phyloP scores from a whole-genome alignment of 768 basidiomycete species.

The Goffeauzyma gilvescens region DNA sequence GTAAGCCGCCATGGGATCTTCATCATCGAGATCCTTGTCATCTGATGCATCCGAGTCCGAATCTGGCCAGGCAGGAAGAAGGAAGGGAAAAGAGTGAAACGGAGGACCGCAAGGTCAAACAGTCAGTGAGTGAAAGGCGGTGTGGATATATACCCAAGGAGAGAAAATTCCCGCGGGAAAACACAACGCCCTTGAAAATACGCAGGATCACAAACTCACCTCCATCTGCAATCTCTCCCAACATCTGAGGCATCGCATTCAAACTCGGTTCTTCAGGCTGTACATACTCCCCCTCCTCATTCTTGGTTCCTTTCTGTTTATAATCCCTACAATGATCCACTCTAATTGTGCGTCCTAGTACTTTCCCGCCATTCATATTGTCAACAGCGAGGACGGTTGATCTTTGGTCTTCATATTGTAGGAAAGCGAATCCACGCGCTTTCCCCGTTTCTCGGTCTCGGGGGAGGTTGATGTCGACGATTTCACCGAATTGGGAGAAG shows the following conservation, averaged over 20 bases:
- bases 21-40: conserved; percentile 38
- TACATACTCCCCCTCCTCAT: conserved; percentile 63
- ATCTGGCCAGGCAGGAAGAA: conserved; percentile 6
- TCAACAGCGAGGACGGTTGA: conserved; percentile 92
- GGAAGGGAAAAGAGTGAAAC: conserved; percentile 1
- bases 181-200: too few species aligned
- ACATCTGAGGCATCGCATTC: conserved; percentile 62
- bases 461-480: conserved; percentile 85
- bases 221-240: conserved; percentile 38
- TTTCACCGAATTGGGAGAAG: conserved; percentile 96
- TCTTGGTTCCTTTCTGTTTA: conserved; percentile 60
- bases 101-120: not conserved
- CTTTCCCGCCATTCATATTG: conserved; percentile 86
- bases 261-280: conserved; percentile 70
- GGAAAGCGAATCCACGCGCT: conserved; percentile 74
- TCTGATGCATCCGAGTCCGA: conserved; percentile 19
- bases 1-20: conserved; percentile 95
- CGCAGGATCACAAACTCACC: too few species aligned
- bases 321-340: conserved; percentile 48
- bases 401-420: conserved; percentile 98
- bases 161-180: too few species aligned
- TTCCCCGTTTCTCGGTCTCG: conserved; percentile 86
- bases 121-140: too few species aligned
- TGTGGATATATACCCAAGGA: too few species aligned
- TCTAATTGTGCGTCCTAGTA: conserved; percentile 65